These are phyloP conservation scores for Dipodascus geniculatus DNA, from an alignment of 805 yeast genomes.

Conservation along the genomic window DNA sequence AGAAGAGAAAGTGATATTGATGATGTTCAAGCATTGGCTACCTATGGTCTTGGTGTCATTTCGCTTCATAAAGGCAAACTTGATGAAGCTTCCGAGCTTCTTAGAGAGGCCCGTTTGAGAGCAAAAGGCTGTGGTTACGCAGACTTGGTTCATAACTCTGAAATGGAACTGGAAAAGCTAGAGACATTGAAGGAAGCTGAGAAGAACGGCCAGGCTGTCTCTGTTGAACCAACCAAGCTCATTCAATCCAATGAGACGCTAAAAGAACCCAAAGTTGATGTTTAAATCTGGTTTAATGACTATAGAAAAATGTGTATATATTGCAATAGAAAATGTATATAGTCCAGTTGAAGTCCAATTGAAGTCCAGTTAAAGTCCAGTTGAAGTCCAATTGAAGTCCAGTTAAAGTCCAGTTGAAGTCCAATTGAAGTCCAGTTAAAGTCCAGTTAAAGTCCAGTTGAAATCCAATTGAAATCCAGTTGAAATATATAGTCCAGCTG, in stretches of 20 bases:
- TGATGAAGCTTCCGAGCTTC: conserved; percentile 44
- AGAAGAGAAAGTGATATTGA: conserved; percentile 34
- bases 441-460: no score
- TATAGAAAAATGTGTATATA: no score
- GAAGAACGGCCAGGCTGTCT: conserved; percentile 5
- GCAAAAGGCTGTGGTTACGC: conserved; percentile 56
- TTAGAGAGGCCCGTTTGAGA: conserved; percentile 59
- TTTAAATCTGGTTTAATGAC: no score
- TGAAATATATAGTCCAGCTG: no score
- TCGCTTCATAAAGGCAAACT: conserved; percentile 47
- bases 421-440: no score
- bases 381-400: no score
- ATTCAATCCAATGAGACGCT: neutral
- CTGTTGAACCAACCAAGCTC: neutral
- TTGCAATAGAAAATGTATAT: no score
- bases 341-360: no score
- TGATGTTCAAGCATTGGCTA: conserved; percentile 67
- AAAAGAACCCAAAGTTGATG: neutral
- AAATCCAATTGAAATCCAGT: no score
- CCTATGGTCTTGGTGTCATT: conserved; percentile 78
- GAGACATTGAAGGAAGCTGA: conserved; percentile 18
- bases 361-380: no score
- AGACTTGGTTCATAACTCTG: conserved; percentile 52
- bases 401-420: no score
- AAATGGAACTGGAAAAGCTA: conserved; percentile 50